Percentiles rank a stretch among this genome's conserved stretches.
These are phyloP conservation scores for Paramecium pentaurelia DNA, from an alignment of 73 alveolate genomes.

Conservation along the genomic window DNA sequence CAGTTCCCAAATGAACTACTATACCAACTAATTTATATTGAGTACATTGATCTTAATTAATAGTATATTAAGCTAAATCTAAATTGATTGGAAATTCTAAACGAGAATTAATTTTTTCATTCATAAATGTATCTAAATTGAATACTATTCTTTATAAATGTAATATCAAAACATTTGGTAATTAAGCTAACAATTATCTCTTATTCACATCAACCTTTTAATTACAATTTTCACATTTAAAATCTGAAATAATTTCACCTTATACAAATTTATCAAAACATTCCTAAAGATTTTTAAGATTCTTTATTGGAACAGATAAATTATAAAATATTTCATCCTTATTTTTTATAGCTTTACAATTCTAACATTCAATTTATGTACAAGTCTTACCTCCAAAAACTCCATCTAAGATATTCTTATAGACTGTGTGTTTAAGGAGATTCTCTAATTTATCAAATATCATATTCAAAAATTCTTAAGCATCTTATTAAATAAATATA, in stretches of 20 bases:
- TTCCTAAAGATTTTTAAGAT: constrained; percentile 84
- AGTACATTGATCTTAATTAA: constrained; percentile 49
- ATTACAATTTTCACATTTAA: constrained; percentile 91
- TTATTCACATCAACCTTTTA: constrained; percentile 87
- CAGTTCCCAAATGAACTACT: constrained; percentile 94
- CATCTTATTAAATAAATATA: constrained; percentile 89
- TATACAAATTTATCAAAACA: constrained; percentile 83
- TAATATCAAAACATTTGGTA: constrained; percentile 95
- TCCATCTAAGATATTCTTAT: constrained; percentile 83
- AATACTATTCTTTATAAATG: constrained; percentile 93
- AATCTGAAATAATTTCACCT: constrained; percentile 91
- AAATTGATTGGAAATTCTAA: constrained; percentile 95
- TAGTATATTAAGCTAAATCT: constrained; percentile 77
- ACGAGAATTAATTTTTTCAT: constrained; percentile 91
- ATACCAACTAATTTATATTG: constrained; percentile 90
- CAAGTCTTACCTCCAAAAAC: constrained; percentile 97
- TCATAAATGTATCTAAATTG: constrained; percentile 91
- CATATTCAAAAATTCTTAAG: constrained; percentile 95
- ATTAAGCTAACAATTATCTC: constrained; percentile 79
- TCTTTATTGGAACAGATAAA: constrained; percentile 88
- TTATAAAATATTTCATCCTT: constrained; percentile 88
- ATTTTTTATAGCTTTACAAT: constrained; percentile 81
- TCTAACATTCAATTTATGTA: constrained; percentile 82
- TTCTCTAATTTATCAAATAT: constrained; percentile 95
- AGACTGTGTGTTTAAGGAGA: constrained; percentile 81